phyloP scores from a whole-genome alignment of 805 yeast genomes.

The Monosporozyma yasuniensis region DNA sequence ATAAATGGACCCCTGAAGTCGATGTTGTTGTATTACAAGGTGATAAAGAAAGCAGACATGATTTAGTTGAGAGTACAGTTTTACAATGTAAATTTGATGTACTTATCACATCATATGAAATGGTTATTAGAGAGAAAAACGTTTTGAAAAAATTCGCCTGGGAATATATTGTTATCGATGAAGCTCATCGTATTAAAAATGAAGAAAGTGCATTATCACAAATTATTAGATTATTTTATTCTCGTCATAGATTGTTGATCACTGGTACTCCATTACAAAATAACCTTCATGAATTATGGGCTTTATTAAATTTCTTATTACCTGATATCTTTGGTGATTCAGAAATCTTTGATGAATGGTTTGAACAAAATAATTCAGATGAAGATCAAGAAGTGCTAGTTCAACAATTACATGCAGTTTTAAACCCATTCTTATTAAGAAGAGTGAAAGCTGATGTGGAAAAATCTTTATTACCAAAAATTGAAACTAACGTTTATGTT shows the following conservation, averaged over 20 bases:
- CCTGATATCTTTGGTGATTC: slow-evolving; percentile 96
- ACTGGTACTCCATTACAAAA: slow-evolving; percentile 97
- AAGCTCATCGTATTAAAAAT: slow-evolving; percentile 93
- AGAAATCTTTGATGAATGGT: slow-evolving; percentile 87
- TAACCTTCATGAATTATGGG: slow-evolving; percentile 94
- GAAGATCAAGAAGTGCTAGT: slow-evolving; percentile 73
- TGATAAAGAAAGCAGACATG: slow-evolving; percentile 66
- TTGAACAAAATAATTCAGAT: slow-evolving; percentile 39
- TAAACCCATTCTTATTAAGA: slow-evolving; percentile 80
- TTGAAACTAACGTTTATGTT: slow-evolving; percentile 80
- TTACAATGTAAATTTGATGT: slow-evolving; percentile 80
- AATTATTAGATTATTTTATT: slow-evolving; percentile 80
- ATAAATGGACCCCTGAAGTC: slow-evolving; percentile 94
- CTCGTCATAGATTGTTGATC: slow-evolving; percentile 73
- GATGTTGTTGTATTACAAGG: slow-evolving; percentile 82
- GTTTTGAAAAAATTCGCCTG: slow-evolving; percentile 74
- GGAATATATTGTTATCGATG: slow-evolving; percentile 92
- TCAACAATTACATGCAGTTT: slow-evolving; percentile 77
- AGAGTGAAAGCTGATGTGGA: slow-evolving; percentile 92
- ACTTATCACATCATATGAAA: slow-evolving; percentile 82
- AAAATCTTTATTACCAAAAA: slow-evolving; percentile 79
- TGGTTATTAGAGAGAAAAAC: slow-evolving; percentile 83
- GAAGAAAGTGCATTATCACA: slow-evolving; percentile 89
- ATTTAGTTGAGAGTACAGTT: slow-evolving; percentile 49
- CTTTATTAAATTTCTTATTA: slow-evolving; percentile 74